Evolutionary conservation across 140 eudicot genomes (phyloP), one percentile per base, ranked within the genome.

Genomic region (Artemisia princeps): DNA sequence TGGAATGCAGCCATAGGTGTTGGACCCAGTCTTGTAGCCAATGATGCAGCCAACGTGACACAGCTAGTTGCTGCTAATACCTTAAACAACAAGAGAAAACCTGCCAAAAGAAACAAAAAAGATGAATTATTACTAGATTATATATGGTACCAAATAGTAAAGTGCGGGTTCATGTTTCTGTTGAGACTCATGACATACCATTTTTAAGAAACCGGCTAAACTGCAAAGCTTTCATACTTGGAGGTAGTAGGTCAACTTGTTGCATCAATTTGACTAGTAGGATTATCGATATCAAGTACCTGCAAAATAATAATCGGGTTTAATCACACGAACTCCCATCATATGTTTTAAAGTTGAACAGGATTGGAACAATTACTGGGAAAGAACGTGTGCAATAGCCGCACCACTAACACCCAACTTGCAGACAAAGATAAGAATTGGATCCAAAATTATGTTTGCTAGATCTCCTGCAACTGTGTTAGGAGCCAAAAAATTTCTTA

Each of bases 381-480:
- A 91, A 37, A 91, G 78, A 63, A 87, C 96, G 76, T 91, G 97
- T 54, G 96, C 95, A 72, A 91, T 91, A 69, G 97, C 97, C 13
- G 97, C 97, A 17, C 97, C 97, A 56, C 87, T 73, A 7, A 91
- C 96, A 64, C 97, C 97, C 72, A 80, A 19, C 17, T 56, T 76
- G 65, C 82, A 88, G 11, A 26, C 78, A 62, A 89, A 89, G 20
- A 89, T 89, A 33, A 89, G 79, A 71, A 86, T 84, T 6, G 95
- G 91, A 64, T 89, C 97, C 84, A 89, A 80, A 40, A 84, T 77
- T 62, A 89, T 65, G 60, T 89, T 89, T 22, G 77, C 59, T 9
- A 77, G 53, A 72, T 89, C 95, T 26, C 94, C 97, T 11, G 77
- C 78, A 64, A 89, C 97, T 89, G 80, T 49, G 57, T 64, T n/a